Evolutionary conservation across 192 early-diverging fungal species (phyloP).

Genomic region (Backusella luteola): DNA sequence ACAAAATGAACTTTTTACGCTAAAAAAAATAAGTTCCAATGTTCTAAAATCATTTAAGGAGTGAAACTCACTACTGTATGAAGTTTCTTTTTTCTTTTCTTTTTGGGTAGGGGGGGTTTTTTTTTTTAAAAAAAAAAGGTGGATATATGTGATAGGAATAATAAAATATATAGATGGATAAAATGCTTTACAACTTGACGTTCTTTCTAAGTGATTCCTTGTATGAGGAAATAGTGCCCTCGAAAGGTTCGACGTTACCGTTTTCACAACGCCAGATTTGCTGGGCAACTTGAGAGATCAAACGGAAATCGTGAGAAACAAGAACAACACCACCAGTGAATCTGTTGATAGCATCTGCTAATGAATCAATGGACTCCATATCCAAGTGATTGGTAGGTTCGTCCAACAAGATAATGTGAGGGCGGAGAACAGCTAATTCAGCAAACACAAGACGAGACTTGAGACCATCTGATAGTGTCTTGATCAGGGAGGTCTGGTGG

Average conservation of each 20-base stretch:
- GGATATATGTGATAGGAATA: not conserved
- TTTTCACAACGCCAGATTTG: constrained; percentile 95
- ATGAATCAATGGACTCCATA: constrained; percentile 88
- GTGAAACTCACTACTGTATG: not conserved
- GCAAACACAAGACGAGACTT: constrained; percentile 96
- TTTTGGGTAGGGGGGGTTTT: too few relatives aligned
- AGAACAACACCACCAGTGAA: constrained; percentile 97
- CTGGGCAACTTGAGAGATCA: constrained; percentile 94
- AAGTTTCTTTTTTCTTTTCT: not conserved
- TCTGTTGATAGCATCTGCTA: constrained; percentile 93
- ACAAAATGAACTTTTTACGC: not conserved
- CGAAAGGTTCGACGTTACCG: constrained; percentile 70
- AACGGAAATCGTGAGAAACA: constrained; percentile 98
- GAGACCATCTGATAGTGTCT: constrained; percentile 91
- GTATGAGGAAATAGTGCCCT: constrained; percentile 85
- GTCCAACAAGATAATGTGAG: constrained; percentile 95
- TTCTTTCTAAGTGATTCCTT: constrained; percentile 87
- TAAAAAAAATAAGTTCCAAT: not conserved
- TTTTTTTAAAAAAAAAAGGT: not conserved
- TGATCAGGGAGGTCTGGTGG: constrained; percentile 90
- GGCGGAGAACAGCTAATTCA: constrained; percentile 81
- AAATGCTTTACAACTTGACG: constrained; percentile 53
- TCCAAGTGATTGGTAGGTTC: constrained; percentile 99
- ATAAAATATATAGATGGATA: not conserved
- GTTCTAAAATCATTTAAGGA: not conserved